Conservation (phyloP, 305 asterid species). For the Fraxinus angustifolia region DNA sequence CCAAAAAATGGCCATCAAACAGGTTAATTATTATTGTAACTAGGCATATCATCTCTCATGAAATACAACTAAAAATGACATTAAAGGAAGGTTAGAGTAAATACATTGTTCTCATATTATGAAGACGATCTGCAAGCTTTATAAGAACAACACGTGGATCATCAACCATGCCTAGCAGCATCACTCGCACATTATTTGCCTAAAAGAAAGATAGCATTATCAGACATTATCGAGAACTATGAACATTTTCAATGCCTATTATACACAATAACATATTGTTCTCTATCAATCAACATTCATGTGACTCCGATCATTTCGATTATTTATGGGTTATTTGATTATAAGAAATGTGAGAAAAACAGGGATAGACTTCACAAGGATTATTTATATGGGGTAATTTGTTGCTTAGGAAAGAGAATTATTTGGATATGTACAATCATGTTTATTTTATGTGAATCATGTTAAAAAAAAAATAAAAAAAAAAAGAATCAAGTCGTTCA, state of each 20-base stretch:
- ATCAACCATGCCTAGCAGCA: constrained; percentile 96
- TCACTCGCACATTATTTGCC: constrained; percentile 94
- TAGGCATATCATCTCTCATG: background rate
- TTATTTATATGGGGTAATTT: background rate
- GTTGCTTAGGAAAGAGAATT: background rate
- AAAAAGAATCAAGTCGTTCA: background rate
- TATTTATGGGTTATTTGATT: background rate
- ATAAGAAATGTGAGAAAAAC: background rate
- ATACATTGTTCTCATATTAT: constrained; percentile 98
- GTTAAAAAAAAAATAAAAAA: background rate
- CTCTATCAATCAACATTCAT: background rate
- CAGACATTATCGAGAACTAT: background rate
- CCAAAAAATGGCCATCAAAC: background rate
- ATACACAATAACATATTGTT: background rate
- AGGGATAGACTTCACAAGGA: background rate
- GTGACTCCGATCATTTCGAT: background rate
- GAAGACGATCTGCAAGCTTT: constrained; percentile 99
- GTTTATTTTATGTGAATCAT: background rate
- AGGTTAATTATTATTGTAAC: background rate
- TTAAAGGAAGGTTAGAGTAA: constrained; percentile 11
- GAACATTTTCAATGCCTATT: background rate
- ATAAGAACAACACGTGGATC: constrained; percentile 98
- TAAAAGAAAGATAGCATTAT: constrained; percentile 28
- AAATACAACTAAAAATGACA: constrained; percentile 18
- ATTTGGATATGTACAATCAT: background rate